Conservation (phyloP, 768 basidiomycete genomes). For the Tremella mesenterica region DNA sequence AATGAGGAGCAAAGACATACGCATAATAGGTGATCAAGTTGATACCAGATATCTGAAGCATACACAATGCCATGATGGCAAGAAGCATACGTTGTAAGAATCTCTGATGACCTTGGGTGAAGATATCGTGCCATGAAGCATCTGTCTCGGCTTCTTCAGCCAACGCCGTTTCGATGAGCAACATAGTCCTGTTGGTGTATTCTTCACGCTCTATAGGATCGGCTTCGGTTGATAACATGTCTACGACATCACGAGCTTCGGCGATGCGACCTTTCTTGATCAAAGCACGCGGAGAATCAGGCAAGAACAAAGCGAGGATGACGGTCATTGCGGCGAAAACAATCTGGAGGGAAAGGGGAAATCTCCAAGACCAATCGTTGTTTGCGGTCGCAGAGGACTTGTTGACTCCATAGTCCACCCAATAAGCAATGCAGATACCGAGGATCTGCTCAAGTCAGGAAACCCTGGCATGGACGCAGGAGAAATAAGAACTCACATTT, state of each 20-base stretch:
- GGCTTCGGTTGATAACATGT: neutral
- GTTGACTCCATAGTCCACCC: constrained; percentile 11
- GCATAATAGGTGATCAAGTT: constrained; percentile 49
- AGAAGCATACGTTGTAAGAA: neutral
- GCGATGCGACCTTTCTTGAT: constrained; percentile 14
- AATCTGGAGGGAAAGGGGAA: constrained; percentile 8
- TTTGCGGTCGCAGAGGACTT: neutral
- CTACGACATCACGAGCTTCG: constrained; percentile 18
- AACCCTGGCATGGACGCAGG: neutral
- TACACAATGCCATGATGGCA: neutral
- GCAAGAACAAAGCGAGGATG: constrained; percentile 37
- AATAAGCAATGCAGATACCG: constrained; percentile 13
- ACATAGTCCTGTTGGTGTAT: neutral
- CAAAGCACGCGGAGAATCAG: constrained; percentile 54
- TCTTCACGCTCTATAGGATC: neutral
- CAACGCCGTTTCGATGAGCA: neutral
- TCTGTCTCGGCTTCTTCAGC: neutral
- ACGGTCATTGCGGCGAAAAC: constrained; percentile 1
- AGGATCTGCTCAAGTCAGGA: constrained; percentile 7
- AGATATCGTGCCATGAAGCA: neutral
- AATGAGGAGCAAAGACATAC: neutral
- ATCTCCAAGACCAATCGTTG: constrained; percentile 2
- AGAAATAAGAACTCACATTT: neutral
- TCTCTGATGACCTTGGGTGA: neutral
- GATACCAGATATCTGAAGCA: constrained; percentile 59